Percentiles rank a stretch among this genome's conserved stretches.
Evolutionary conservation across 306 rosid genomes (phyloP).

Genomic region (Prunus mongolica): DNA sequence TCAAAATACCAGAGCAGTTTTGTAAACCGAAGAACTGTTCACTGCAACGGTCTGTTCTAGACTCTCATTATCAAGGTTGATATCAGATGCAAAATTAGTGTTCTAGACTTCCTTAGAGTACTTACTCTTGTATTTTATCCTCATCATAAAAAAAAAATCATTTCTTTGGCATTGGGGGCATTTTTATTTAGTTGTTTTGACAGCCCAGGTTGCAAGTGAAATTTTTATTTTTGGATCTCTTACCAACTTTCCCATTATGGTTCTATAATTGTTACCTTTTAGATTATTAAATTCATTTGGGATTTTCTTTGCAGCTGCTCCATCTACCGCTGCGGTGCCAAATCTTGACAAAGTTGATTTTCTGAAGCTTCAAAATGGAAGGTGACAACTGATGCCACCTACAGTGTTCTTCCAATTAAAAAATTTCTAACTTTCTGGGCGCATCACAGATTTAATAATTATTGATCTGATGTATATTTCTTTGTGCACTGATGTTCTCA

Average conservation of each 20-base stretch:
- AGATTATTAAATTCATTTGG: constrained; percentile 18
- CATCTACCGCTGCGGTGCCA: constrained; percentile 49
- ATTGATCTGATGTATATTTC: neutral
- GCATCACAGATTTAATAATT: neutral
- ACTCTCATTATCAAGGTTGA: constrained; percentile 60
- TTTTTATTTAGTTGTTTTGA: constrained; percentile 13
- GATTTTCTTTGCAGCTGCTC: constrained; percentile 58
- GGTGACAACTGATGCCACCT: constrained; percentile 36
- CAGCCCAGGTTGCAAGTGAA: neutral
- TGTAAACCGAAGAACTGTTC: constrained; percentile 52
- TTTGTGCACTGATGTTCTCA: constrained; percentile 22
- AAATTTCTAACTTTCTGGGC: neutral
- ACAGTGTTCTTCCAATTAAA: constrained; percentile 4
- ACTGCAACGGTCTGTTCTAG: constrained; percentile 97
- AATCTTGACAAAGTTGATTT: constrained; percentile 65
- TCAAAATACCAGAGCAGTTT: constrained; percentile 51
- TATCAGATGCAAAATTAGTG: constrained; percentile 33
- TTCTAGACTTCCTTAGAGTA: constrained; percentile 27
- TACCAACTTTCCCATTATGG: constrained; percentile 4
- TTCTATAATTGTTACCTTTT: constrained; percentile 2
- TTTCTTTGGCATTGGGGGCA: neutral
- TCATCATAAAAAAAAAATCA: neutral
- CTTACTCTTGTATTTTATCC: neutral
- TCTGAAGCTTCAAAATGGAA: constrained; percentile 88
- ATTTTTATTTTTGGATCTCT: neutral